Base-by-base conservation (phyloP, 768 basidiomycete species). In the Pseudohyphozyma bogoriensis region DNA sequence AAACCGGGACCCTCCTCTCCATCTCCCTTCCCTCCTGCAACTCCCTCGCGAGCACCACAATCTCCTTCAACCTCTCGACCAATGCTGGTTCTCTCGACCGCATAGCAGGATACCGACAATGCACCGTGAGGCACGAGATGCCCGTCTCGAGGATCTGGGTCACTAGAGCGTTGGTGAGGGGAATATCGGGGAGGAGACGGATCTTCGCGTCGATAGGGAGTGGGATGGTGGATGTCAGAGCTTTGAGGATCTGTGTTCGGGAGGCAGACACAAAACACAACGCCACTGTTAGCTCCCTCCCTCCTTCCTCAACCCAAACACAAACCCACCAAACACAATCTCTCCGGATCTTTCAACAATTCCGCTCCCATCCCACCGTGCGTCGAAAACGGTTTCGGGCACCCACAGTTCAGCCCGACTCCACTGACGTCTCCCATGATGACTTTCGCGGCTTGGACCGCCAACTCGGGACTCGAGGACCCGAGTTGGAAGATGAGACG, bases 401-500 rank as follows among this genome's bases (percentile, higher is more conserved):
- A 99, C 0, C 93, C 95, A 71, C 95, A 97, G 73, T 97, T 97
- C 62, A 99, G 84, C 73, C 97, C 95, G 69, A 99, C 79, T 24
- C 92, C 95, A 0, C 91, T 84, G 33, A 99, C 84, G 69, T 99
- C 95, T 36, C 86, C 77, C 75, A 84, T 79, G 40, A 99, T 88
- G 0, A 79, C 81, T 69, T 84, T 83, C 7, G 95, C 91, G 2
- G 95, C 93, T 76, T 90, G 80, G 3, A 95, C 88, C 13, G 95
- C 95, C 55, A 92, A 81, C 22, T 85, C 84, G 4, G 92, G 92
- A 70, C 87, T 81, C 10, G 92, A 79, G 24, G 89, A 87, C 44
- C 95, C 93, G 62, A 97, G 85, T 74, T 99, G 95, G 78, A 87
- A 97, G 70, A 96, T 86, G 70, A 96, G 81, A 72, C 87, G 87